phyloP scores from a whole-genome alignment of 176 grass and related monocot species.

The Thalia dealbata region DNA sequence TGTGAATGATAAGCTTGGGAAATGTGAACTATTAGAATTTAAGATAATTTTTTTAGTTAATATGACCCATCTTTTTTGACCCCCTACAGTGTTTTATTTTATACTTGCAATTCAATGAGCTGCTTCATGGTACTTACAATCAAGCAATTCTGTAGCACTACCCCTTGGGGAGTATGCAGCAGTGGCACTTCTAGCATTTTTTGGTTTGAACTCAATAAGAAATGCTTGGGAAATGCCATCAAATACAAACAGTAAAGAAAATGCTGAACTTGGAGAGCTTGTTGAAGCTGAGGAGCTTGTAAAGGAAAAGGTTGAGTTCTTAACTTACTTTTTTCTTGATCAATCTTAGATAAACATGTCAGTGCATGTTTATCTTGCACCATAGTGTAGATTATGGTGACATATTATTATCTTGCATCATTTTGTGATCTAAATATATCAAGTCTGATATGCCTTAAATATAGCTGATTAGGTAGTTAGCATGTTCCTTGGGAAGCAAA shows the following conservation, averaged over 20 bases:
- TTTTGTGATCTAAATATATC: neutral
- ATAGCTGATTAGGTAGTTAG: neutral
- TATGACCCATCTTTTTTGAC: neutral
- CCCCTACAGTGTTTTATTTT: neutral
- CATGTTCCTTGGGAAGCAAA: neutral
- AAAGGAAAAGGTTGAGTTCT: constrained; percentile 68
- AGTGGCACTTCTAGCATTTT: constrained; percentile 77
- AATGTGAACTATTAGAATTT: neutral
- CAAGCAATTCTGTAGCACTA: constrained; percentile 47
- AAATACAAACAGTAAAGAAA: constrained; percentile 32
- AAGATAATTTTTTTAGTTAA: too few relatives aligned
- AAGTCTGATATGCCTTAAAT: neutral
- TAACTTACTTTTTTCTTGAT: neutral
- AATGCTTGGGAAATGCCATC: constrained; percentile 71
- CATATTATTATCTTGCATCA: neutral
- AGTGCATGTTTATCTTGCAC: neutral
- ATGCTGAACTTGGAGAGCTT: constrained; percentile 67
- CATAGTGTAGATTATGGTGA: too few relatives aligned
- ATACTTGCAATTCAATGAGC: neutral
- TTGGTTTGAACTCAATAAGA: constrained; percentile 94
- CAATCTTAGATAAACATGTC: neutral
- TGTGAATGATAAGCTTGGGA: neutral
- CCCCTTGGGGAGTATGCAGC: constrained; percentile 93
- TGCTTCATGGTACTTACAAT: constrained; percentile 18
- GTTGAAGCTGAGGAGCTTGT: constrained; percentile 94